Percentiles rank a stretch among this genome's conserved stretches.
phyloP scores from a whole-genome alignment of 352 stramenopile genomes.

The Globisporangium emineosum region DNA sequence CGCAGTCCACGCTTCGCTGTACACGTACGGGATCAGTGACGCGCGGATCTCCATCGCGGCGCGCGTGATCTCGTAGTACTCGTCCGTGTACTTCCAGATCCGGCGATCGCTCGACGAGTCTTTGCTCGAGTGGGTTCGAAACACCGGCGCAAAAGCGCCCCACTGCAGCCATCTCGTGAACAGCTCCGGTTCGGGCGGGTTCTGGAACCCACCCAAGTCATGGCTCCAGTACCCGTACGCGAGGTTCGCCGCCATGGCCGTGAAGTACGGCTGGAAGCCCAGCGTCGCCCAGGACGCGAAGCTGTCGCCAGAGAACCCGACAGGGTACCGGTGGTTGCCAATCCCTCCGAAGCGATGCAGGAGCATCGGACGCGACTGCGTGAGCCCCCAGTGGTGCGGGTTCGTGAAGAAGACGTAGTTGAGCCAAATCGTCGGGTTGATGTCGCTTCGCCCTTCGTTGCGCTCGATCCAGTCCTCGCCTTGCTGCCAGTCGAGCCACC shows the following conservation, averaged over 20 bases:
- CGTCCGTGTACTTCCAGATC: conserved; percentile 34
- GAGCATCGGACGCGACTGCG: conserved; percentile 26
- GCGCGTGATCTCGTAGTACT: conserved; percentile 29
- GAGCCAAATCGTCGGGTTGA: conserved; percentile 52
- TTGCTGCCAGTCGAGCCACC: conserved; percentile 68
- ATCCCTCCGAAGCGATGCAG: conserved; percentile 48
- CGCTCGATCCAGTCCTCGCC: conserved; percentile 38
- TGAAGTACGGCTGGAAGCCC: conserved; percentile 46
- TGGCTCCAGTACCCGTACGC: conserved; percentile 52
- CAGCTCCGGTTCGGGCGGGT: conserved; percentile 27
- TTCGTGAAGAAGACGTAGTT: conserved; percentile 47
- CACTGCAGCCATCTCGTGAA: conserved; percentile 49
- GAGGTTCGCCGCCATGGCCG: conserved; percentile 42
- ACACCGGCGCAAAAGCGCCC: conserved; percentile 34
- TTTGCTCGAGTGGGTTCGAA: conserved; percentile 41
- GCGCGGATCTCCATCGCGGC: conserved; percentile 27
- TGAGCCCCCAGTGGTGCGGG: conserved; percentile 26
- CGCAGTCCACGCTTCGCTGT: conserved; percentile 26
- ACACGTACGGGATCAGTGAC: conserved; percentile 44
- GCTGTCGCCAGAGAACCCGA: conserved; percentile 52
- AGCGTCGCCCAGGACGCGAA: conserved; percentile 33
- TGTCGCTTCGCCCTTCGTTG: conserved; percentile 20
- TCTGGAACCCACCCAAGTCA: conserved; percentile 39
- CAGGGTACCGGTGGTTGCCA: conserved; percentile 49
- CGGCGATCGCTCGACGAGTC: conserved; percentile 24